Conservation (phyloP, 129 eudicot species). For the Centaurea solstitialis region DNA sequence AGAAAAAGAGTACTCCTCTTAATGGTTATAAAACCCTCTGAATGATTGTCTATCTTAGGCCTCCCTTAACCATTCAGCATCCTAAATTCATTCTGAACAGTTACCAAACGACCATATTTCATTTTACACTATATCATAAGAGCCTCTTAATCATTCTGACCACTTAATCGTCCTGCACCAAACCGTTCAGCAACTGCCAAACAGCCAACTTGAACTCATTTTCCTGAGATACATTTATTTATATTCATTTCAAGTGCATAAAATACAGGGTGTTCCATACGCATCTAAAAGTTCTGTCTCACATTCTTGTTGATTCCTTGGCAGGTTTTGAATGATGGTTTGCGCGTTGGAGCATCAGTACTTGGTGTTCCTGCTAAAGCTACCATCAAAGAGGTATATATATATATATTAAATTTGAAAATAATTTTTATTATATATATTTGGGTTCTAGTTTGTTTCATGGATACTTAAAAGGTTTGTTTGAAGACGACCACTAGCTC, state of each 20-base stretch:
- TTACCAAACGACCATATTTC: too few relatives aligned
- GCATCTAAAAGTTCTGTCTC: not conserved
- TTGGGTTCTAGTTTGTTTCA: not conserved
- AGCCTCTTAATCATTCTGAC: too few relatives aligned
- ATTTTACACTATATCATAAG: too few relatives aligned
- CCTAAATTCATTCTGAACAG: too few relatives aligned
- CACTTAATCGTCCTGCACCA: too few relatives aligned
- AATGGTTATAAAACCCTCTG: too few relatives aligned
- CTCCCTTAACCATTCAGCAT: too few relatives aligned
- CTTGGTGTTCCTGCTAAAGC: slow-evolving; percentile 99
- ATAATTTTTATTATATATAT: not conserved
- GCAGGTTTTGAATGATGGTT: slow-evolving; percentile 83
- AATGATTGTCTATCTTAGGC: too few relatives aligned
- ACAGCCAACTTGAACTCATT: not conserved
- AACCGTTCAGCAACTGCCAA: too few relatives aligned
- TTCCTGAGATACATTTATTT: not conserved
- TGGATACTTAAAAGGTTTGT: not conserved
- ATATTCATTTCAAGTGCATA: not conserved
- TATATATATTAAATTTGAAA: not conserved
- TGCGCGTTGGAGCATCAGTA: slow-evolving; percentile 86
- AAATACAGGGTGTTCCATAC: not conserved
- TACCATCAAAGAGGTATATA: slow-evolving; percentile 87
- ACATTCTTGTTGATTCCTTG: slow-evolving; percentile 10
- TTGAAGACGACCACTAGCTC: not conserved
- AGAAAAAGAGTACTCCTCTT: too few relatives aligned